Evolutionary conservation across 257 asterid species (phyloP), one percentile per base, ranked within the genome.

Genomic region (Nicotiana knightiana): DNA sequence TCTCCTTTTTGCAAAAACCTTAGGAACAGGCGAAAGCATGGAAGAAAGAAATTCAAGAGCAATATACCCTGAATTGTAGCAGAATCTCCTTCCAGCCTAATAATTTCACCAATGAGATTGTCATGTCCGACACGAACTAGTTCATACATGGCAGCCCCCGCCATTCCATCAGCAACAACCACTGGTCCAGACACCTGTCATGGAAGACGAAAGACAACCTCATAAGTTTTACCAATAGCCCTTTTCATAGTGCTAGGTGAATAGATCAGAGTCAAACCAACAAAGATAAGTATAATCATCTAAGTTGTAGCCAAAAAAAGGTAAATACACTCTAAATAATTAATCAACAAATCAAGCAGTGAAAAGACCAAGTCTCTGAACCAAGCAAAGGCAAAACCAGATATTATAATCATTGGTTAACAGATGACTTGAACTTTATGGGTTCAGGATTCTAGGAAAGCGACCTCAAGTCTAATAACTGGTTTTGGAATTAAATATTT

Each of bases 131-230:
- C 99, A 82, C 99, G 99, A 77, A 96, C 99, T 71, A 96, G 90
- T 80, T 96, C 99, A 65, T 96, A 96, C 99, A 96, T 96, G 83
- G 99, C 99, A 87, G 99, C 99, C 81, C 99, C 99, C 3, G 89
- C 94, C 99, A 96, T 96, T 85, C 98, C 99, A 91, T 96, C 99
- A 77, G 99, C 99, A 86, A 96, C 93, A 26, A 96, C 99, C 82
- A 96, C 99, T 0, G 99, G 99, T 80, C 99, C 99, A 48, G 99
- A 96, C 5, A 96, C 99, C 99, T 96, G 82, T 66, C 67, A 18
- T 7, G 66, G 51, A 81, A 82, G 58, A 64, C 18, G 39, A 65
- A 81, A 24, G 54, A 37, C 73, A 79, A 46, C 37, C 67, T 46
- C 62, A 48, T 73, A 73, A 48, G 15, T 12, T 48, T 4, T 24